Evolutionary conservation across 75 land plant species (phyloP).

Genomic region (Pinus tabuliformis): DNA sequence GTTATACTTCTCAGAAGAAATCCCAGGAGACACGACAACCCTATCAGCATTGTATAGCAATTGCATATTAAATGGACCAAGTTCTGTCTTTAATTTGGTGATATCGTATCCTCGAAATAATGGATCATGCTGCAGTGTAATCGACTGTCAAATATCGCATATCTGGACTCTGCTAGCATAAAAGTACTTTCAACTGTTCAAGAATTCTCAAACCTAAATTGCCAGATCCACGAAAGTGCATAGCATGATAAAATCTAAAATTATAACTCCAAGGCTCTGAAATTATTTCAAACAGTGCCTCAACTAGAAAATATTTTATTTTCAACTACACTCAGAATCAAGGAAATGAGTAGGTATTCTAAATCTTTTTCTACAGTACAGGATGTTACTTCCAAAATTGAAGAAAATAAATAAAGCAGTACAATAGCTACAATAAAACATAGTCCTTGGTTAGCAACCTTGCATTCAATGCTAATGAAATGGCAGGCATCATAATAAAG

Average conservation of each 20-base stretch:
- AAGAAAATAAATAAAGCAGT: neutral
- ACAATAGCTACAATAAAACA: neutral
- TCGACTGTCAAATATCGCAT: neutral
- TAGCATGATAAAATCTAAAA: neutral
- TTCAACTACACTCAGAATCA: neutral
- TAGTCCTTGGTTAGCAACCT: neutral
- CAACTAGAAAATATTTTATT: neutral
- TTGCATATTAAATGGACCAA: slow-evolving; percentile 31
- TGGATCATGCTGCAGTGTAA: slow-evolving; percentile 27
- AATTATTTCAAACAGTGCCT: neutral
- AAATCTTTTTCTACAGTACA: neutral
- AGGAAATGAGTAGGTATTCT: neutral
- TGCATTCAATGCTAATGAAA: slow-evolving; percentile 1
- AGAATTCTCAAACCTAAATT: neutral
- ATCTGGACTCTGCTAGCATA: neutral
- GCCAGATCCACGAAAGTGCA: neutral
- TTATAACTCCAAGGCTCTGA: neutral
- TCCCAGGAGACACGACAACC: slow-evolving; percentile 75
- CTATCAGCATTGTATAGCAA: slow-evolving; percentile 32
- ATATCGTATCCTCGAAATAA: slow-evolving; percentile 9
- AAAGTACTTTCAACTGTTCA: neutral
- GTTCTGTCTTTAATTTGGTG: slow-evolving; percentile 21
- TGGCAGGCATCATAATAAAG: neutral
- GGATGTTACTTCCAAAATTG: neutral
- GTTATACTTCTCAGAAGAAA: slow-evolving; percentile 37